Percentiles rank a stretch among this genome's conserved stretches.
phyloP scores from a whole-genome alignment of 768 basidiomycete species.

The Glaciozyma antarctica region DNA sequence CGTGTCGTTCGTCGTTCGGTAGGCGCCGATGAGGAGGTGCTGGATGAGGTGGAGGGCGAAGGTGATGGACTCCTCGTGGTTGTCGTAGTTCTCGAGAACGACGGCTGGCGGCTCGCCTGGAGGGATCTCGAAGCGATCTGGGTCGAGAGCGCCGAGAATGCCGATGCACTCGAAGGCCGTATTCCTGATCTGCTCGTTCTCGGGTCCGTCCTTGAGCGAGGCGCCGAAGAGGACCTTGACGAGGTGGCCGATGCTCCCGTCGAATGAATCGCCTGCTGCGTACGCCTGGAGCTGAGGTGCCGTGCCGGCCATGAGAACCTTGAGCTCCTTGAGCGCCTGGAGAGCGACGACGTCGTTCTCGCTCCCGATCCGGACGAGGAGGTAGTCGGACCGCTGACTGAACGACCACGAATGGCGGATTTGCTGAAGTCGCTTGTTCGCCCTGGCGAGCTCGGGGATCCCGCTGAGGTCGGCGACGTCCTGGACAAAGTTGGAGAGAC shows the following conservation, averaged over 20 bases:
- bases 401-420: constrained; percentile 49
- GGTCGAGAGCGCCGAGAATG: constrained; percentile 84
- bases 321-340: constrained; percentile 67
- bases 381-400: constrained; percentile 51
- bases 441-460: constrained; percentile 50
- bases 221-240: constrained; percentile 58
- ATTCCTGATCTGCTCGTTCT: constrained; percentile 50
- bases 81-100: constrained; percentile 67
- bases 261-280: constrained; percentile 77
- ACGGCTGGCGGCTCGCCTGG: constrained; percentile 52
- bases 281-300: constrained; percentile 50
- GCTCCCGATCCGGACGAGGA: constrained; percentile 63
- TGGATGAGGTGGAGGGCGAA: constrained; percentile 81
- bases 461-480: constrained; percentile 70
- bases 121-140: constrained; percentile 72
- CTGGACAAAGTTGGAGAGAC: constrained; percentile 52
- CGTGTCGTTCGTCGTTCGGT: constrained; percentile 87
- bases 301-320: constrained; percentile 48
- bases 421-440: constrained; percentile 33
- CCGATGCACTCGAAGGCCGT: constrained; percentile 85
- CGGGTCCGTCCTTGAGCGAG: constrained; percentile 69
- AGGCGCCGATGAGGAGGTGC: constrained; percentile 77
- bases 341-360: constrained; percentile 71
- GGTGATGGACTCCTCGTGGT: constrained; percentile 60
- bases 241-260: constrained; percentile 60